Base-by-base conservation (phyloP, 768 basidiomycete species). In the Russula sp. region DNA sequence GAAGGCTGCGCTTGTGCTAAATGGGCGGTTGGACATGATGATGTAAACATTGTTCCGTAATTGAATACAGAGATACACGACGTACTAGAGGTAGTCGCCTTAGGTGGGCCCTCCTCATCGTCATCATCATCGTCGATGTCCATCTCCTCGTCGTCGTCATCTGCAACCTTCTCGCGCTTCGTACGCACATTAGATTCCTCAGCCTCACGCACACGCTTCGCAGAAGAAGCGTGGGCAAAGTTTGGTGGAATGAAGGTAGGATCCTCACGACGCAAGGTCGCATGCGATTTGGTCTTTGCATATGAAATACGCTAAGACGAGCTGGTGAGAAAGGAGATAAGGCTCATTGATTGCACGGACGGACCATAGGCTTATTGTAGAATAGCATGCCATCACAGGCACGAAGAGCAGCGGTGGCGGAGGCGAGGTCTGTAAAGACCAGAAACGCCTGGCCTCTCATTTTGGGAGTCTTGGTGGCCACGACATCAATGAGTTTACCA, bases 371-470 rank as follows among this genome's bases (percentile, higher is more conserved):
- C 70, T 93, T 94, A 70, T 93, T 89, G 71, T 96, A 97, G 74
- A 96, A 96, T 32, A 84, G 65, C 83, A 96, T 90, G 58, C 96
- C 96, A 69, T 93, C 89, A 71, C 94, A 88, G 49, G 88, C 92
- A 52, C 96, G 82, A 84, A 98, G 82, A 39, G 96, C 96, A 57
- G 92, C 84, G 6, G 96, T 98, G 60, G 93, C 92, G 57, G 86
- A 84, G 10, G 90, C 83, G 53, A 96, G 85, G 76, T 98, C 96
- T 54, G 84, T 82, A 75, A 97, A 98, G 69, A 96, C 93, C 70
- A 98, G 86, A 75, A 97, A 98, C 1, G 96, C 96, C 74, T 97
- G 94, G 22, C 94, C 95, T 66, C 87, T 83, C 86, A 90, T 92
- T 74, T 86, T 89, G 61, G 83, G 76, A 71, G 79, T 83, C 74